phyloP scores from a whole-genome alignment of 2,329 filamentous ascomycete species.

The Waltergamsia citrina region DNA sequence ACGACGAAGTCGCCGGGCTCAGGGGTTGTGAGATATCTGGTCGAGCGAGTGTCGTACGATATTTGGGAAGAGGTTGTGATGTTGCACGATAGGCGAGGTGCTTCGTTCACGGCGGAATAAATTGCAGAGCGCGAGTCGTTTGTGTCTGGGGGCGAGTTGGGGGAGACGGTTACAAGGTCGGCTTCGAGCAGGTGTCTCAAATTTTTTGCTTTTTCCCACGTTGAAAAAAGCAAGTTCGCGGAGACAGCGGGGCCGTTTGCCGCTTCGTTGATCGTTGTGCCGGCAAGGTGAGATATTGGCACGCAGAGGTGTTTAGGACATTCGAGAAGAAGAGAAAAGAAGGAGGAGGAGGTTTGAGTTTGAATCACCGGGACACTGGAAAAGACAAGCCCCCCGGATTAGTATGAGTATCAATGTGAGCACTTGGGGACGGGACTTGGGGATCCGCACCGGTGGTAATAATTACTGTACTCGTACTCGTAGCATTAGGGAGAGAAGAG shows the following conservation, averaged over 20 bases:
- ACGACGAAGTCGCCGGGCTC: too few species aligned
- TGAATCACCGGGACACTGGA: too few species aligned
- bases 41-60: background rate
- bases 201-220: background rate
- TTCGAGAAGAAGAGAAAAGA: too few species aligned
- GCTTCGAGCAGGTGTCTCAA: background rate
- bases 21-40: background rate
- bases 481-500: too few species aligned
- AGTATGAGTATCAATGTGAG: too few species aligned
- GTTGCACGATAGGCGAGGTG: slow-evolving; percentile 2
- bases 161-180: slow-evolving; percentile 1
- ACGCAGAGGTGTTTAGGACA: too few species aligned
- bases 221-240: slow-evolving; percentile 1
- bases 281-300: too few species aligned
- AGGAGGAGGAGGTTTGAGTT: background rate
- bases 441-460: too few species aligned
- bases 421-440: too few species aligned
- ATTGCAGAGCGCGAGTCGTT: background rate
- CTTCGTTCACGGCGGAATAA: too few species aligned
- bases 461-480: too few species aligned
- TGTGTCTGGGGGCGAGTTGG: background rate
- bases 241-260: background rate
- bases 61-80: background rate
- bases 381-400: too few species aligned
- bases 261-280: slow-evolving; percentile 1